Evolutionary conservation across 2,329 filamentous ascomycete genomes (phyloP).

Genomic region (Westerdykella sp.): DNA sequence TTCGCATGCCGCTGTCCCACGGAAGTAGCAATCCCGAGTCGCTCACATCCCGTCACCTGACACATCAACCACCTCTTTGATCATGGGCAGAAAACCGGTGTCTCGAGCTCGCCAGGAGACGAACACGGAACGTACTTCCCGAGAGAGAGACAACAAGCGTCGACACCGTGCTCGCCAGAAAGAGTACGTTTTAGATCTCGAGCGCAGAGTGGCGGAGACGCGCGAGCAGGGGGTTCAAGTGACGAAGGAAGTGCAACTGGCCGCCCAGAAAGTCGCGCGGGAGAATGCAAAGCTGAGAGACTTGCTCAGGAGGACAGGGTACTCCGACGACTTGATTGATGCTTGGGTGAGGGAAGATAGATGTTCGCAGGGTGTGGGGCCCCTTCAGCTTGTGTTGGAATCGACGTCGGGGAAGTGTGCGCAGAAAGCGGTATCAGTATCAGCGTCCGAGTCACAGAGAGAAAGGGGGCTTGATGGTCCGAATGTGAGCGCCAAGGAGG

Average conservation of each 20-base stretch:
- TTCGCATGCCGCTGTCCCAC: too few species aligned
- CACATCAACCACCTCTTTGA: background rate
- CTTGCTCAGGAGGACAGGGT: constrained; percentile 1
- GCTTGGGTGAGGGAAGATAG: background rate
- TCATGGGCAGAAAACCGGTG: background rate
- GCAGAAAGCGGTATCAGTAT: background rate
- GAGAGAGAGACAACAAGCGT: constrained; percentile 9
- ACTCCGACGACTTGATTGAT: constrained; percentile 1
- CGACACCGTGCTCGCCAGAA: constrained; percentile 9
- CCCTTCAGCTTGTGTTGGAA: background rate
- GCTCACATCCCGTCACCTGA: background rate
- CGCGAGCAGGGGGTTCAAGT: constrained; percentile 5
- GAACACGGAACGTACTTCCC: constrained; percentile 5
- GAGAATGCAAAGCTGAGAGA: constrained; percentile 5
- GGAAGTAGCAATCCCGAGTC: too few species aligned
- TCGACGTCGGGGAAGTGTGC: background rate
- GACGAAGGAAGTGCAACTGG: constrained; percentile 8
- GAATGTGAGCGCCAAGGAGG: background rate
- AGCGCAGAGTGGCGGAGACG: constrained; percentile 5
- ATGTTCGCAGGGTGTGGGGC: background rate
- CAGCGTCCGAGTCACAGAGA: background rate
- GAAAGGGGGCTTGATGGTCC: background rate
- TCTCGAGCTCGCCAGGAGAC: constrained; percentile 1
- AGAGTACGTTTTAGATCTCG: constrained; percentile 8
- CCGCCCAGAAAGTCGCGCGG: constrained; percentile 3